A percentile compares a stretch with the other conserved stretches of the same genome.
These are phyloP conservation scores for Backusella australiensis DNA, from an alignment of 192 early-diverging fungal species.

Conservation along the genomic window DNA sequence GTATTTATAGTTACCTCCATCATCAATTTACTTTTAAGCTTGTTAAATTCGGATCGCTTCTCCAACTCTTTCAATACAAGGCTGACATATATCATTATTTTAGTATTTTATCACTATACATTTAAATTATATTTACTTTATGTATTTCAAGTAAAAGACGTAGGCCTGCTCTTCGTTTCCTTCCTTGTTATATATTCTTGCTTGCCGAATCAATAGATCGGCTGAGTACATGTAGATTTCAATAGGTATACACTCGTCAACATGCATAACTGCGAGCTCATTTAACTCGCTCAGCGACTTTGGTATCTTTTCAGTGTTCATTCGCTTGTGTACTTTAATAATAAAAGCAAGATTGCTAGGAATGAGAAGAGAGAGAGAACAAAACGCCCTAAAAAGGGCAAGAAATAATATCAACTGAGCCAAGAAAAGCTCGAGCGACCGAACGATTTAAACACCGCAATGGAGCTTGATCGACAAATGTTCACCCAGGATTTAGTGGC, in stretches of 20 bases:
- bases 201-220: conserved; percentile 46
- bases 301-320: conserved; percentile 3
- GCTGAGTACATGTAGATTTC: conserved; percentile 48
- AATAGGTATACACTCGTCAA: conserved; percentile 39
- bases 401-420: neutral
- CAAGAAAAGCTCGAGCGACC: neutral
- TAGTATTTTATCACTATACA: neutral
- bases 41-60: conserved; percentile 51
- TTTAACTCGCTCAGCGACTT: conserved; percentile 34
- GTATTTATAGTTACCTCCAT: conserved; percentile 14
- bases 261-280: conserved; percentile 17
- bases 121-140: conserved; percentile 37
- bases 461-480: too few relatives aligned
- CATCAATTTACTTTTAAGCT: conserved; percentile 39
- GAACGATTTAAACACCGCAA: neutral
- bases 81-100: conserved; percentile 31
- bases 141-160: conserved; percentile 64
- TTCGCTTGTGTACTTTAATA: neutral
- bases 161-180: conserved; percentile 67
- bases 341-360: neutral
- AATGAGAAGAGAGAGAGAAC: neutral
- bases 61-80: conserved; percentile 58
- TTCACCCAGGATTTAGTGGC: too few relatives aligned
- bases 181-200: conserved; percentile 58
- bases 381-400: neutral